Conservation (phyloP, 352 stramenopile genomes). For the Aphanomyces astaci region DNA sequence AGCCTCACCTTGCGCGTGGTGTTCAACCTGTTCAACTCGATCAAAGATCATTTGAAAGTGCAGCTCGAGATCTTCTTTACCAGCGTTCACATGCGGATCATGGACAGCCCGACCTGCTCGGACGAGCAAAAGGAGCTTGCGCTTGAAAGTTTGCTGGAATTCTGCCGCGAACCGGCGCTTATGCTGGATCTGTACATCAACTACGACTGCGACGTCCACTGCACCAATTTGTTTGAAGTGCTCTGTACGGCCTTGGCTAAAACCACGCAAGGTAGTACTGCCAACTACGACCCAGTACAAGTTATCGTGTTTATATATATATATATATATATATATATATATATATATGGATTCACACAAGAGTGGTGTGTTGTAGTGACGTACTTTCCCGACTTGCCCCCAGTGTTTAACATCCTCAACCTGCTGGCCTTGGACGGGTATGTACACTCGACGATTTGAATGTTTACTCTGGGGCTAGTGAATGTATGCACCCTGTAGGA, state of each 20-base stretch:
- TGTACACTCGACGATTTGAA: neutral
- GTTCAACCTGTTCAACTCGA: conserved; percentile 99
- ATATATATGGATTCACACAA: too few species aligned
- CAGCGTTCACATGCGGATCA: conserved; percentile 94
- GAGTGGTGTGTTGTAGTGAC: too few species aligned
- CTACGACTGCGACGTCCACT: conserved; percentile 98
- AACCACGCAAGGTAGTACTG: conserved; percentile 59
- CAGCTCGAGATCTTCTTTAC: conserved; percentile 99
- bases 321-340: too few species aligned
- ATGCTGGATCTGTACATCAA: conserved; percentile 99
- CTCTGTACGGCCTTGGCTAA: conserved; percentile 91
- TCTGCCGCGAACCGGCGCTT: conserved; percentile 94
- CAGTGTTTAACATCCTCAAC: conserved; percentile 64
- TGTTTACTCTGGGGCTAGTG: too few species aligned
- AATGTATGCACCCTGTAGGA: too few species aligned
- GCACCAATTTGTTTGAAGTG: conserved; percentile 97
- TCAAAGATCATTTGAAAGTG: conserved; percentile 98
- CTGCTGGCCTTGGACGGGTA: conserved; percentile 66
- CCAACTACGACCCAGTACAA: too few species aligned
- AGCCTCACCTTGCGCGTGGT: conserved; percentile 94
- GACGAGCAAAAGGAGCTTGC: conserved; percentile 81
- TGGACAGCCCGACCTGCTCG: conserved; percentile 74
- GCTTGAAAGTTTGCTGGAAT: conserved; percentile 94
- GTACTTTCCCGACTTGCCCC: neutral
- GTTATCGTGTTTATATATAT: too few species aligned